Percentiles rank a stretch among this genome's conserved stretches.
phyloP scores from a whole-genome alignment of 305 asterid species.

The Solanum hybrid region DNA sequence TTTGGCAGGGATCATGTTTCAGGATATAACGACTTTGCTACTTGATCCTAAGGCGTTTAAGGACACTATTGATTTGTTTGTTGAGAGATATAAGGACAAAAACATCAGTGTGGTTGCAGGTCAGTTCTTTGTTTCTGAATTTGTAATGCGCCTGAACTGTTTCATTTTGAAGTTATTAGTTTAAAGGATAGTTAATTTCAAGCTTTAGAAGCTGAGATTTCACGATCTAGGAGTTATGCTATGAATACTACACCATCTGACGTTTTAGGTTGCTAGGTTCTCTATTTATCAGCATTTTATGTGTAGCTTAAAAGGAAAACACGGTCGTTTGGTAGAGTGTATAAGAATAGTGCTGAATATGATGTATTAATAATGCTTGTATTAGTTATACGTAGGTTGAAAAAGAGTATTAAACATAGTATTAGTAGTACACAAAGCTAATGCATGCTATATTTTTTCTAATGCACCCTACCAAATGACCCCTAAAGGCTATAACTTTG shows the following conservation, averaged over 20 bases:
- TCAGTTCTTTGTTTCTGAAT: conserved; percentile 4
- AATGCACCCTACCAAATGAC: background rate
- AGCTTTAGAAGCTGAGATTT: background rate
- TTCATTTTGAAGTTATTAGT: background rate
- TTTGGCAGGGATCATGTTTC: conserved; percentile 61
- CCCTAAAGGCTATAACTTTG: background rate
- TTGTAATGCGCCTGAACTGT: background rate
- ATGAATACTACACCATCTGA: background rate
- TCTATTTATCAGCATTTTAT: background rate
- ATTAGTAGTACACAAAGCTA: background rate
- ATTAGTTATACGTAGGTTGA: background rate
- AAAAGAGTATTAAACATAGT: background rate
- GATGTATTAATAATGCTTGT: background rate
- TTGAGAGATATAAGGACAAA: conserved; percentile 63
- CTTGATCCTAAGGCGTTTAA: conserved; percentile 80
- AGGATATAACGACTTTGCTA: conserved; percentile 79
- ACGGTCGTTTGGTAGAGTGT: background rate
- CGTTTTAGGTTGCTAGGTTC: background rate
- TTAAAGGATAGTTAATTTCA: background rate
- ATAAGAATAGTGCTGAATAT: background rate
- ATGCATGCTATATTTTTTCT: background rate
- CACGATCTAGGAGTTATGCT: background rate
- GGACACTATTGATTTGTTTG: conserved; percentile 84
- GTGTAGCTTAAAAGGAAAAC: background rate
- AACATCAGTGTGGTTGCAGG: conserved; percentile 78